Evolutionary conservation across 352 stramenopile species (phyloP).

Genomic region (Elongisporangium senticosum): DNA sequence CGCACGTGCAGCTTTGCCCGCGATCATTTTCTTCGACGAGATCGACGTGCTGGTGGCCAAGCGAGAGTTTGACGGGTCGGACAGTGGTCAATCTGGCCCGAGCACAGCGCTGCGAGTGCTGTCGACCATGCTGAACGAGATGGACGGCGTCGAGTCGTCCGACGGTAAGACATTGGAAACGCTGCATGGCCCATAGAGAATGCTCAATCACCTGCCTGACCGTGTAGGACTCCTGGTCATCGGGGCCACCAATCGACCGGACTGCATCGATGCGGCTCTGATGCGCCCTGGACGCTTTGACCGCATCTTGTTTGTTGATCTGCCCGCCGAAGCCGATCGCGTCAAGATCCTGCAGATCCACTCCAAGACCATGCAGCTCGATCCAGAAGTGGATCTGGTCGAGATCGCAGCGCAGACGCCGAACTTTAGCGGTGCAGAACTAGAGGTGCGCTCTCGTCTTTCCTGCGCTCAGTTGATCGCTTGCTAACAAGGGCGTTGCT

Average conservation of each 20-base stretch:
- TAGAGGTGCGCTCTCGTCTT: conserved; percentile 50
- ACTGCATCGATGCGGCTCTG: conserved; percentile 97
- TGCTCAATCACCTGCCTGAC: background rate
- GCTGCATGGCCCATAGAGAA: background rate
- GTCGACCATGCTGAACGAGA: conserved; percentile 97
- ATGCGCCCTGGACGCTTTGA: conserved; percentile 95
- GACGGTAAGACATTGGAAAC: conserved; percentile 46
- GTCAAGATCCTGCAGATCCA: conserved; percentile 77
- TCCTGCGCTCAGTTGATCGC: background rate
- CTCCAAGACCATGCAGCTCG: conserved; percentile 51
- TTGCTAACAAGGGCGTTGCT: background rate
- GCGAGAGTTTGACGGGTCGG: conserved; percentile 52
- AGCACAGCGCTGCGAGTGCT: conserved; percentile 89
- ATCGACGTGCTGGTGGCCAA: conserved; percentile 86
- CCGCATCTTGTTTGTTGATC: conserved; percentile 93
- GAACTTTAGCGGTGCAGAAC: conserved; percentile 82
- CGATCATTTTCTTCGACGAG: conserved; percentile 92
- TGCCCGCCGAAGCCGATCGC: conserved; percentile 65
- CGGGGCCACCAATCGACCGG: conserved; percentile 95
- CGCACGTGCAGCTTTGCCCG: conserved; percentile 67
- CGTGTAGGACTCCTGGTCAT: conserved; percentile 90
- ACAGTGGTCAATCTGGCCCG: conserved; percentile 26
- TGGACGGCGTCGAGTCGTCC: conserved; percentile 94
- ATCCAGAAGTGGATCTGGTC: conserved; percentile 56
- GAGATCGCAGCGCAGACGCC: conserved; percentile 43